A percentile compares a stretch with the other conserved stretches of the same genome.
phyloP scores from a whole-genome alignment of 495 filamentous ascomycete genomes.

The Lophiostoma macrostomum region DNA sequence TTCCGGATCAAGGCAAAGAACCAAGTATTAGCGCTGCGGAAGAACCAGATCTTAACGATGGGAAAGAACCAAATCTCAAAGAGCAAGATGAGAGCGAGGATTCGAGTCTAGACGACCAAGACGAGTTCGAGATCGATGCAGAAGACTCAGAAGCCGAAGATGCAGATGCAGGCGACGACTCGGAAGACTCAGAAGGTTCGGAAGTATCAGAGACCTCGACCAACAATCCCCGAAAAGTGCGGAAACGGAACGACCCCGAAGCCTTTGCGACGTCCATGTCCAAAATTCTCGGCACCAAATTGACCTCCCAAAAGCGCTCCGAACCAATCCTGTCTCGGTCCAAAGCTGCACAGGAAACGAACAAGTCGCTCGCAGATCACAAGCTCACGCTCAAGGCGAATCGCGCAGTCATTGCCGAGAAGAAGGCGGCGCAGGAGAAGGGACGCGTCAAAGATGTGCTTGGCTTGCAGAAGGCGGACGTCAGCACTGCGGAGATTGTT shows the following conservation, averaged over 20 bases:
- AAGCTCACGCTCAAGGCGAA: slow-evolving; percentile 79
- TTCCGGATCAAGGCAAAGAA: no score
- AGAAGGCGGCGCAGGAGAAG: slow-evolving; percentile 75
- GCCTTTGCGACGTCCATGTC: slow-evolving; percentile 89
- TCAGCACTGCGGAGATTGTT: slow-evolving; percentile 55
- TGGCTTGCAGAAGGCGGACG: slow-evolving; percentile 49
- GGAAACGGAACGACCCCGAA: slow-evolving; percentile 83
- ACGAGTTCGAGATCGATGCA: slow-evolving; percentile 37
- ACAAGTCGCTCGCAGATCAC: slow-evolving; percentile 63
- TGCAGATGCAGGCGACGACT: slow-evolving; percentile 6
- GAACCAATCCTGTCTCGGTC: slow-evolving; percentile 89
- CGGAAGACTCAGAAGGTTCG: slow-evolving; percentile 35
- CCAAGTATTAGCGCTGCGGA: no score
- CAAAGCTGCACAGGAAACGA: slow-evolving; percentile 61
- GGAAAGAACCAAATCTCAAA: neutral
- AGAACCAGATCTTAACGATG: no score
- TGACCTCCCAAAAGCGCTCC: slow-evolving; percentile 70
- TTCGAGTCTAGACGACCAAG: slow-evolving; percentile 38
- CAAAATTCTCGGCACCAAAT: slow-evolving; percentile 84
- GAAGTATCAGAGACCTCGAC: slow-evolving; percentile 33
- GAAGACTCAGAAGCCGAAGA: slow-evolving; percentile 28
- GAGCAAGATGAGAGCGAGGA: slow-evolving; percentile 44
- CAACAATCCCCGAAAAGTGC: slow-evolving; percentile 37
- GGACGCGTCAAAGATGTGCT: slow-evolving; percentile 84
- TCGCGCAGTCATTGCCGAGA: slow-evolving; percentile 73